A percentile compares a stretch with the other conserved stretches of the same genome.
Evolutionary conservation across 495 filamentous ascomycete species (phyloP).

Genomic region (Hypomontagnella monticulosa): DNA sequence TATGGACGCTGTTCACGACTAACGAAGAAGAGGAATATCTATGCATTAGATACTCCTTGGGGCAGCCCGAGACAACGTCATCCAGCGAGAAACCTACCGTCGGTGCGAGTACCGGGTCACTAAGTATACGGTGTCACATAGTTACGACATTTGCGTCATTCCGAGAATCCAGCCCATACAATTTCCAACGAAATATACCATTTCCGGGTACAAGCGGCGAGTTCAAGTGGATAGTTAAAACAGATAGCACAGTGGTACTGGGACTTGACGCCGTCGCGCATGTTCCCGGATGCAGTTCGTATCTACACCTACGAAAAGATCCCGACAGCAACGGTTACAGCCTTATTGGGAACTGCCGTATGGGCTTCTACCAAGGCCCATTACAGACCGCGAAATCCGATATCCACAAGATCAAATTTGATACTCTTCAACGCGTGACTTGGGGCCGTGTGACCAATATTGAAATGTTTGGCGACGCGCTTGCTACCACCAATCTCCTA

Average conservation of each 20-base stretch:
- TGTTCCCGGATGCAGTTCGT: neutral
- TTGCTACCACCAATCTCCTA: neutral
- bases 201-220: neutral
- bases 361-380: neutral
- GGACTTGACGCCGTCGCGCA: constrained; percentile 1
- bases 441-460: neutral
- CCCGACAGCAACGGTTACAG: neutral
- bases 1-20: constrained; percentile 1
- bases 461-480: neutral
- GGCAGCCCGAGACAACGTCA: no score
- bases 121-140: neutral
- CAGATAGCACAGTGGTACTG: neutral
- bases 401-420: neutral
- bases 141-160: neutral
- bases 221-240: constrained; percentile 2
- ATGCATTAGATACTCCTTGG: neutral
- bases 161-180: neutral
- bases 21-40: neutral
- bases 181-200: neutral
- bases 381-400: neutral
- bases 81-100: neutral
- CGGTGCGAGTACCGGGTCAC: neutral
- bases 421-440: neutral
- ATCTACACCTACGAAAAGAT: constrained; percentile 1
- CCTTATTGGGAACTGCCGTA: neutral